Evolutionary conservation across 2,329 filamentous ascomycete genomes (phyloP).

Genomic region (Monilinia fructigena): DNA sequence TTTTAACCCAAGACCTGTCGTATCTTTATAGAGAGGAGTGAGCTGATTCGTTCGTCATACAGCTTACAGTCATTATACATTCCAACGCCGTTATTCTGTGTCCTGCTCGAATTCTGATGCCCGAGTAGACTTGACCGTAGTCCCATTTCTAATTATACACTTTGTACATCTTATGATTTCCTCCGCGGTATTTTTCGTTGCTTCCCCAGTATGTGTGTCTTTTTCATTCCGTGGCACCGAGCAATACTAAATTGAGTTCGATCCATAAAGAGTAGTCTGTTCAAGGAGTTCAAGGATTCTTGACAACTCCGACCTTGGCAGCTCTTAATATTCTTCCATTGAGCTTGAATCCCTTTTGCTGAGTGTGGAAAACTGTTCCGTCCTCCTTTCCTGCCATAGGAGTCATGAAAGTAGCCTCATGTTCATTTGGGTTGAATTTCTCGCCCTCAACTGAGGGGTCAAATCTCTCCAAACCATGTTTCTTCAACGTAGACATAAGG

Average conservation of each 20-base stretch:
- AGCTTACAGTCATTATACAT: slow-evolving; percentile 24
- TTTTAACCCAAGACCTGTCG: slow-evolving; percentile 15
- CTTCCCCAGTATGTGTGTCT: neutral
- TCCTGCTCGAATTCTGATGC: slow-evolving; percentile 13
- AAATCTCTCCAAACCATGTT: slow-evolving; percentile 90
- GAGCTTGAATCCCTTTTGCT: slow-evolving; percentile 93
- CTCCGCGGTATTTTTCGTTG: neutral
- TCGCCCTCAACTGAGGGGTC: slow-evolving; percentile 69
- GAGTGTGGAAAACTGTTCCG: slow-evolving; percentile 84
- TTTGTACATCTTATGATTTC: slow-evolving; percentile 21
- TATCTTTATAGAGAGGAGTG: slow-evolving; percentile 24
- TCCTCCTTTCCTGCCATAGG: slow-evolving; percentile 85
- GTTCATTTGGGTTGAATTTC: slow-evolving; percentile 93
- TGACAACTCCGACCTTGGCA: slow-evolving; percentile 94
- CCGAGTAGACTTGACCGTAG: slow-evolving; percentile 15
- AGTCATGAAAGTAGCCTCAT: slow-evolving; percentile 95
- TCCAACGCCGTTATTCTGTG: slow-evolving; percentile 21
- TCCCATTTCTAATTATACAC: slow-evolving; percentile 24
- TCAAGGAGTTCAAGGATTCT: slow-evolving; percentile 54
- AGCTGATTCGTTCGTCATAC: slow-evolving; percentile 20
- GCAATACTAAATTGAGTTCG: slow-evolving; percentile 3
- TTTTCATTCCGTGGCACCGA: neutral
- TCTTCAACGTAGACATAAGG: slow-evolving; percentile 82
- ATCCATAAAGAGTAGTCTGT: neutral
- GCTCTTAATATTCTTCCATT: slow-evolving; percentile 88